Evolutionary conservation across 2,329 filamentous ascomycete genomes (phyloP).

Genomic region (Curvularia spicifera): DNA sequence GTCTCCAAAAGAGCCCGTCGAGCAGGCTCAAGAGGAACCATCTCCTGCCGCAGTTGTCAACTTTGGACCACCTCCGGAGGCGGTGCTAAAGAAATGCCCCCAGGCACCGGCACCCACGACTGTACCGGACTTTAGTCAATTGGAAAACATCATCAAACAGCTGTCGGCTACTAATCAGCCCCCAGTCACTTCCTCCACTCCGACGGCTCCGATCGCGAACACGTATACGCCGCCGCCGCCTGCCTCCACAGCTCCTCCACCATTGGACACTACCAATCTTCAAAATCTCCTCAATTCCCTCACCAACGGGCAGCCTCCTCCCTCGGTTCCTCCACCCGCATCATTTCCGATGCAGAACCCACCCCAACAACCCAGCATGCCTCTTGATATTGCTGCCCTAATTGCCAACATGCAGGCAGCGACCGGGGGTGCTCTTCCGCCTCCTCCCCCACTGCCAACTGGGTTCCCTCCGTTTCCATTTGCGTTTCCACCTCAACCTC

Average conservation of each 20-base stretch:
- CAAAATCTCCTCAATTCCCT: conserved; percentile 38
- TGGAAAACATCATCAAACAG: conserved; percentile 42
- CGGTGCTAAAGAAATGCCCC: conserved; percentile 32
- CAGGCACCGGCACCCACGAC: conserved; percentile 22
- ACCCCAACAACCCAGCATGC: conserved; percentile 21
- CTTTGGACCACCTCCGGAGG: conserved; percentile 50
- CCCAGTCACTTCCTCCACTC: conserved; percentile 11
- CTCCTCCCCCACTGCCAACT: conserved; percentile 35
- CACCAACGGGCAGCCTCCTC: conserved; percentile 20
- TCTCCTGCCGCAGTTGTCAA: conserved; percentile 31
- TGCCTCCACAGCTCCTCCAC: conserved; percentile 21
- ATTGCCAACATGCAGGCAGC: conserved; percentile 34
- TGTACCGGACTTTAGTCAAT: conserved; percentile 30
- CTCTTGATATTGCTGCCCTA: conserved; percentile 33
- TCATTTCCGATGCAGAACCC: conserved; percentile 21
- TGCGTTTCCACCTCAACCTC: conserved; percentile 22
- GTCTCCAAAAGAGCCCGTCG: conserved; percentile 54
- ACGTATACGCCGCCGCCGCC: conserved; percentile 31
- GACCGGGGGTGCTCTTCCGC: conserved; percentile 25
- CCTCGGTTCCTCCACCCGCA: conserved; percentile 24
- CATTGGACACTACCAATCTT: conserved; percentile 37
- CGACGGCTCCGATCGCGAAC: conserved; percentile 22
- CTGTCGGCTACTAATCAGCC: conserved; percentile 25
- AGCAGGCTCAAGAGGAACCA: conserved; percentile 37
- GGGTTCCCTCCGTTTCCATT: conserved; percentile 28